Percentiles rank a stretch among this genome's conserved stretches.
Conservation (phyloP, 1,284 basidiomycete species). For the Pseudomicrostroma phylloplanum region DNA sequence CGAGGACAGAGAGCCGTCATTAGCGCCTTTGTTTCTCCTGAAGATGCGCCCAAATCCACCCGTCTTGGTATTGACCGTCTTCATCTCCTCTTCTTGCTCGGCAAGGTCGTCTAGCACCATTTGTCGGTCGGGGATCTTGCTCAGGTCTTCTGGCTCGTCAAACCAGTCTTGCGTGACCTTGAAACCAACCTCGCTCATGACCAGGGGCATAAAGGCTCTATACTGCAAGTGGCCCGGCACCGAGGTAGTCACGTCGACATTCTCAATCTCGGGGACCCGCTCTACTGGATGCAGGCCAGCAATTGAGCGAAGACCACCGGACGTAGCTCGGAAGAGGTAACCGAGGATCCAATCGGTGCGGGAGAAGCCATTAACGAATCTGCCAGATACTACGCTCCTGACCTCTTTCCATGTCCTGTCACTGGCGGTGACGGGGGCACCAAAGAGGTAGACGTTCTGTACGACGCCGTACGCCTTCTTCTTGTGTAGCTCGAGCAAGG, state of each 20-base stretch:
- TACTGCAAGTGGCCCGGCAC: constrained; percentile 48
- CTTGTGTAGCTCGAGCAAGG: constrained; percentile 40
- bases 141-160: constrained; percentile 48
- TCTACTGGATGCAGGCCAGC: constrained; percentile 48
- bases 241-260: constrained; percentile 47
- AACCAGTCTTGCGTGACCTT: constrained; percentile 49
- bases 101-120: constrained; percentile 22
- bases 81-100: constrained; percentile 22
- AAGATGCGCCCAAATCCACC: constrained; percentile 40
- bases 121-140: constrained; percentile 43
- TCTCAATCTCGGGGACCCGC: constrained; percentile 44
- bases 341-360: constrained; percentile 49
- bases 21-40: constrained; percentile 21
- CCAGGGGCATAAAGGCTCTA: constrained; percentile 46
- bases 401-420: constrained; percentile 45
- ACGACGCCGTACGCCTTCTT: constrained; percentile 47
- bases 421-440: constrained; percentile 43
- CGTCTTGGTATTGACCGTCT: constrained; percentile 28
- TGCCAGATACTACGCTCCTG: constrained; percentile 40
- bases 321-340: constrained; percentile 47
- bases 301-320: constrained; percentile 46
- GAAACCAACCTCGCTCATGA: constrained; percentile 48
- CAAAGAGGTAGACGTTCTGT: constrained; percentile 49
- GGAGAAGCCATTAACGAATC: constrained; percentile 48
- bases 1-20: constrained; percentile 11